A percentile compares a stretch with the other conserved stretches of the same genome.
phyloP scores from a whole-genome alignment of 805 yeast species.

The Candida mattraensis region DNA sequence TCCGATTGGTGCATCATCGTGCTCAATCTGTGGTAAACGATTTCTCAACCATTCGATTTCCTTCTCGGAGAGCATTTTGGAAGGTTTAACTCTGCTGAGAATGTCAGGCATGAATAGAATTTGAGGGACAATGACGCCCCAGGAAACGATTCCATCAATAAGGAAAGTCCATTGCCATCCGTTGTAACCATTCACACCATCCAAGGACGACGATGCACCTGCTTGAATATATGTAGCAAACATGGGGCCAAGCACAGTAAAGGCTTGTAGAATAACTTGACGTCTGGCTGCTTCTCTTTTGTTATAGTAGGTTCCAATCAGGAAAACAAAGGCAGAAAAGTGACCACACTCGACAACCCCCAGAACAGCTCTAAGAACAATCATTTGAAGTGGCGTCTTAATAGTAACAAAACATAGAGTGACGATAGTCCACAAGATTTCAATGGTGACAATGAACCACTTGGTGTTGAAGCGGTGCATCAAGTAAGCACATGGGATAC shows the following conservation, averaged over 20 bases:
- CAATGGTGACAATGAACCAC: slow-evolving; percentile 53
- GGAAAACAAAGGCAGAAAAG: slow-evolving; percentile 59
- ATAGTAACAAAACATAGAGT: slow-evolving; percentile 57
- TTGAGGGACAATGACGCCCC: slow-evolving; percentile 20
- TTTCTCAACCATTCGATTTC: slow-evolving; percentile 15
- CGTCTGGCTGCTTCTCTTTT: no score
- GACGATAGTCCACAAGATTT: slow-evolving; percentile 64
- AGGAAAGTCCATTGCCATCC: slow-evolving; percentile 57
- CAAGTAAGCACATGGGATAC: slow-evolving; percentile 45
- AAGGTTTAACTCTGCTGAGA: slow-evolving; percentile 30
- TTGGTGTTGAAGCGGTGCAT: slow-evolving; percentile 48
- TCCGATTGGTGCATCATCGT: slow-evolving; percentile 12
- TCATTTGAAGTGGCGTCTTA: slow-evolving; percentile 47
- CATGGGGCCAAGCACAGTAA: slow-evolving; percentile 59
- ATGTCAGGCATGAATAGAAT: slow-evolving; percentile 30
- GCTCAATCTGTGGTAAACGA: slow-evolving; percentile 11
- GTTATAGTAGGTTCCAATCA: slow-evolving; percentile 58
- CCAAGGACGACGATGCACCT: slow-evolving; percentile 31
- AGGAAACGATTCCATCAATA: slow-evolving; percentile 44
- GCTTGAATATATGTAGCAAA: slow-evolving; percentile 42
- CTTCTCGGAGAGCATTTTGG: slow-evolving; percentile 22
- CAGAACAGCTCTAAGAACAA: slow-evolving; percentile 61
- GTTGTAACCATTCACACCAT: slow-evolving; percentile 27
- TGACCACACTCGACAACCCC: slow-evolving; percentile 69
- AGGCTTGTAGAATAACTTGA: slow-evolving; percentile 53